Conservation (phyloP, 2,329 filamentous ascomycete species). For the Colletotrichum scovillei region DNA sequence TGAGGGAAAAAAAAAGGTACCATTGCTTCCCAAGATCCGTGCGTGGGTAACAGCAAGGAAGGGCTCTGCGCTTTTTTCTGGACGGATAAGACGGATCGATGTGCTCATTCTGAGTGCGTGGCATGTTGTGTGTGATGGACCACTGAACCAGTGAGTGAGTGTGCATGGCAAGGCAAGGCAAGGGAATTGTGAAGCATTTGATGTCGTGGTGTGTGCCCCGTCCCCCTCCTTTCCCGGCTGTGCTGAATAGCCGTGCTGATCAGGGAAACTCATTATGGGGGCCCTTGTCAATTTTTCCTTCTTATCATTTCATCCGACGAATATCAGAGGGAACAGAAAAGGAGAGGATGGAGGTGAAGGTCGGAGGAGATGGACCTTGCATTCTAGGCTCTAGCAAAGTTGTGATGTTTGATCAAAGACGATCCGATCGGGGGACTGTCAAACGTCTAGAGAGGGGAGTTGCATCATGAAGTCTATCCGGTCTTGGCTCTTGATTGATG, state of each 20-base stretch:
- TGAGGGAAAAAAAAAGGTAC: conserved; percentile 10
- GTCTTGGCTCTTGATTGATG: not conserved
- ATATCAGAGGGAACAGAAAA: not conserved
- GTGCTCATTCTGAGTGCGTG: not conserved
- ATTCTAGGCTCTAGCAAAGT: conserved; percentile 15
- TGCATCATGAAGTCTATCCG: not conserved
- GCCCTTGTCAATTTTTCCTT: not conserved
- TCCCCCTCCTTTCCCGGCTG: conserved; percentile 15
- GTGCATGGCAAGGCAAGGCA: not conserved
- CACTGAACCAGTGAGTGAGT: not conserved
- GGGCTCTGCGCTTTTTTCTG: not conserved
- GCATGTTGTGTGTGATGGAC: conserved; percentile 1
- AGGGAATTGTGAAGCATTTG: conserved; percentile 18
- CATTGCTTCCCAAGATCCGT: not conserved
- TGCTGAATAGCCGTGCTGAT: conserved; percentile 29
- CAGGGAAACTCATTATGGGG: not conserved
- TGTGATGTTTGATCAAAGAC: too few relatives aligned
- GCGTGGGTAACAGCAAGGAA: not conserved
- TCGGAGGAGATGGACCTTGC: not conserved
- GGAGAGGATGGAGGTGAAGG: not conserved
- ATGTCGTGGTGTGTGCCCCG: not conserved
- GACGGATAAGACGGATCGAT: not conserved
- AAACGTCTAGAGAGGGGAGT: not conserved
- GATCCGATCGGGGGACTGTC: not conserved
- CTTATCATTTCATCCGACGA: not conserved